Evolutionary conservation across 1,284 basidiomycete species (phyloP).

Genomic region (Malassezia vespertilionis): DNA sequence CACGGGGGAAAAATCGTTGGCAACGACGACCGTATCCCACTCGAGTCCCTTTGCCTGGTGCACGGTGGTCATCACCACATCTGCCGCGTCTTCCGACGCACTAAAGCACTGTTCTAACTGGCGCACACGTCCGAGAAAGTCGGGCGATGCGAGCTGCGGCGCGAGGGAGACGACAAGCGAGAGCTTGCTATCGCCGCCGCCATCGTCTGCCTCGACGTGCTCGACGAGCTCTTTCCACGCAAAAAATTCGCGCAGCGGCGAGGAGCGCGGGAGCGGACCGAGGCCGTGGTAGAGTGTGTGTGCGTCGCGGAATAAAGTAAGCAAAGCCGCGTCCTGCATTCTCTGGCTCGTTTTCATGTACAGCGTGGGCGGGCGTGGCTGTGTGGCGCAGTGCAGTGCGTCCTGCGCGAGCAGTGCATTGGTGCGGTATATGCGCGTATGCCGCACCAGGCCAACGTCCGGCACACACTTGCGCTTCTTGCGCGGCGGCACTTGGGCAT

Average conservation of each 20-base stretch:
- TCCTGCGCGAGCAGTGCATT: slow-evolving; percentile 33
- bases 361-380: slow-evolving; percentile 21
- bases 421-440: slow-evolving; percentile 35
- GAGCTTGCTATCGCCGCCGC: slow-evolving; percentile 27
- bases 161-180: slow-evolving; percentile 30
- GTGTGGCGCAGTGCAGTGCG: slow-evolving; percentile 23
- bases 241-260: slow-evolving; percentile 31
- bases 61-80: slow-evolving; percentile 31
- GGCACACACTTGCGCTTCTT: slow-evolving; percentile 3
- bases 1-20: slow-evolving; percentile 33
- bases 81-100: slow-evolving; percentile 18
- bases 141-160: slow-evolving; percentile 20
- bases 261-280: slow-evolving; percentile 21
- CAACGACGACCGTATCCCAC: slow-evolving; percentile 34
- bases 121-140: slow-evolving; percentile 27
- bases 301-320: slow-evolving; percentile 30
- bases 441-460: slow-evolving; percentile 14
- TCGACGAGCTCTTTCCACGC: slow-evolving; percentile 39
- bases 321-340: slow-evolving; percentile 23
- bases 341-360: slow-evolving; percentile 35
- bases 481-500: not conserved
- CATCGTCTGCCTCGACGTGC: slow-evolving; percentile 35
- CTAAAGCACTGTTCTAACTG: slow-evolving; percentile 27
- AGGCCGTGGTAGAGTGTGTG: slow-evolving; percentile 29
- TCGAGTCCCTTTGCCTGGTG: slow-evolving; percentile 42